These are phyloP conservation scores for Salix arbutifolia DNA, from an alignment of 345 rosid species.

Conservation along the genomic window DNA sequence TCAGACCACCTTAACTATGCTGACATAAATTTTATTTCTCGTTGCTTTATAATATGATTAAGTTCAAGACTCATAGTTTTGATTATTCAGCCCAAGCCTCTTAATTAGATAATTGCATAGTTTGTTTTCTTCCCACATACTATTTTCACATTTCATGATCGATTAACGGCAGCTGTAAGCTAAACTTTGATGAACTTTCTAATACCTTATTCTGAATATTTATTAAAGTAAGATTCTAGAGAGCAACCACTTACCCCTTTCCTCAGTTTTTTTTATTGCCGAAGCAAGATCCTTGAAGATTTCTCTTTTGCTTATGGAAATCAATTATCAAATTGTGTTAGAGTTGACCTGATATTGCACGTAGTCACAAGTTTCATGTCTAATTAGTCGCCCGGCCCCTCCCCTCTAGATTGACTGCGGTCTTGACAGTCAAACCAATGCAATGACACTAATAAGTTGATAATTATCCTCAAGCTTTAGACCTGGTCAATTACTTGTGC, in stretches of 20 bases:
- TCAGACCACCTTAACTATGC: too few relatives aligned
- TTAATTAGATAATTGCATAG: too few relatives aligned
- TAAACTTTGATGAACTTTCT: slow-evolving; percentile 1
- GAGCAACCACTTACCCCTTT: slow-evolving; percentile 30
- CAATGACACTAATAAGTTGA: neutral
- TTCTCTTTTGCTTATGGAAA: slow-evolving; percentile 7
- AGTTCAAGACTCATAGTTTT: too few relatives aligned
- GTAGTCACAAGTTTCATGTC: neutral
- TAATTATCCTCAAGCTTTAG: slow-evolving; percentile 5
- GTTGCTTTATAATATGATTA: too few relatives aligned
- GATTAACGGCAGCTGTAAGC: slow-evolving; percentile 23
- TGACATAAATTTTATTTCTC: too few relatives aligned
- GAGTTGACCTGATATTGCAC: slow-evolving; percentile 12
- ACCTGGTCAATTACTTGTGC: slow-evolving; percentile 26
- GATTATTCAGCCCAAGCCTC: too few relatives aligned
- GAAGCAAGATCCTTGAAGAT: slow-evolving; percentile 21
- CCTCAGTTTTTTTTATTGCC: neutral
- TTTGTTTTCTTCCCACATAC: too few relatives aligned
- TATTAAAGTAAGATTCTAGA: slow-evolving; percentile 17
- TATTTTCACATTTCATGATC: neutral
- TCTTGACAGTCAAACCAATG: slow-evolving; percentile 28
- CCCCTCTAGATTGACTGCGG: slow-evolving; percentile 10
- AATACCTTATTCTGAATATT: neutral
- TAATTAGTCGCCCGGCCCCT: neutral
- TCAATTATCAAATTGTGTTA: slow-evolving; percentile 14